phyloP scores from a whole-genome alignment of 1,284 basidiomycete genomes.

The Meira miltonrushii region DNA sequence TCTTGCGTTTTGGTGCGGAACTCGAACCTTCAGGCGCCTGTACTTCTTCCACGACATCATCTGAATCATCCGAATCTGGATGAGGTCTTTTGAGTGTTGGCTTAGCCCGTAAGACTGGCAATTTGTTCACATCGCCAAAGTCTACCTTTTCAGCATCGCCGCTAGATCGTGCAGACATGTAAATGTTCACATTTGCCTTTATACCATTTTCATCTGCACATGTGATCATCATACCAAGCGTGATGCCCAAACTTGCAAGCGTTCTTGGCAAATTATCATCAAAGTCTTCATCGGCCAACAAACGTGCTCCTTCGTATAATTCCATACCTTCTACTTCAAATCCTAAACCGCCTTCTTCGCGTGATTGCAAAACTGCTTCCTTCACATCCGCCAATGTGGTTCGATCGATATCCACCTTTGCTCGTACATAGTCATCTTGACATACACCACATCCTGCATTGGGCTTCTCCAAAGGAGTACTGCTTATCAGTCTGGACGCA shows the following conservation, averaged over 20 bases:
- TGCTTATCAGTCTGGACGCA: conserved; percentile 22
- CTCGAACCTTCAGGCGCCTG: background rate
- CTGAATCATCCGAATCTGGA: background rate
- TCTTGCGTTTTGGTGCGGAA: background rate
- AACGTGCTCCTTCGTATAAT: conserved; percentile 70
- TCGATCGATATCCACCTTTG: conserved; percentile 66
- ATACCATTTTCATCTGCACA: conserved; percentile 73
- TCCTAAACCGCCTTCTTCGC: conserved; percentile 57
- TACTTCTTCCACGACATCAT: conserved; percentile 5
- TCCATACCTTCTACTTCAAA: conserved; percentile 22
- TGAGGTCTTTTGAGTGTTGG: background rate
- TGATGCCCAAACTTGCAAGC: conserved; percentile 64
- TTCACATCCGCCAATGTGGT: conserved; percentile 71
- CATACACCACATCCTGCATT: conserved; percentile 69
- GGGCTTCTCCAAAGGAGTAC: conserved; percentile 19
- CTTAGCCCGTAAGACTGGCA: conserved; percentile 1
- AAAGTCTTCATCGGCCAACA: conserved; percentile 82
- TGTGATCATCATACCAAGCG: conserved; percentile 72
- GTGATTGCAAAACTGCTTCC: conserved; percentile 55
- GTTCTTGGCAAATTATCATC: conserved; percentile 73
- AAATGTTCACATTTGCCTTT: conserved; percentile 28
- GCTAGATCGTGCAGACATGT: conserved; percentile 18
- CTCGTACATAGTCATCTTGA: conserved; percentile 71
- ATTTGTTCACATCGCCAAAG: background rate
- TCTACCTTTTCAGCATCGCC: background rate